phyloP scores from a whole-genome alignment of 2,329 filamentous ascomycete species.

The Intubia oerlemansii region DNA sequence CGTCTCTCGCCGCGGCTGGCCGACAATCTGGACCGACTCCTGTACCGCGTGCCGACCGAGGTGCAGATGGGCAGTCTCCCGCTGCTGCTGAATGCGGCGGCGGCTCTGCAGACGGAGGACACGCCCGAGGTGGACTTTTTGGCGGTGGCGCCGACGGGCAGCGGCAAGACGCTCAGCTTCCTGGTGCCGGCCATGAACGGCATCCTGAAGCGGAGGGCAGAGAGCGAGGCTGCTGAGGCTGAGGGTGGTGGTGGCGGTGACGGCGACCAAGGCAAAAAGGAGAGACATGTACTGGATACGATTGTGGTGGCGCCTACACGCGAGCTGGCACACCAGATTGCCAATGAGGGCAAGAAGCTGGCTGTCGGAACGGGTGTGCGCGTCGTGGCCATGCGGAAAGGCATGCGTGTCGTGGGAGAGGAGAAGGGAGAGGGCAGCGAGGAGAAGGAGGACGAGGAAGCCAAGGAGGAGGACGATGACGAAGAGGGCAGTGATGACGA shows the following conservation, averaged over 20 bases:
- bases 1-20: constrained; percentile 52
- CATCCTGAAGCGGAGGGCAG: constrained; percentile 36
- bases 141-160: constrained; percentile 82
- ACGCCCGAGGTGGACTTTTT: constrained; percentile 46
- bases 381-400: constrained; percentile 66
- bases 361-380: constrained; percentile 49
- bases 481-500: constrained; percentile 9
- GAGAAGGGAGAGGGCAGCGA: constrained; percentile 13
- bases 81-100: constrained; percentile 41
- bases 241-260: constrained; percentile 15
- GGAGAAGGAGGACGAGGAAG: constrained; percentile 7
- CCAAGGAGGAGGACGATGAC: constrained; percentile 17
- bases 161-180: constrained; percentile 89
- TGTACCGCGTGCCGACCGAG: constrained; percentile 75
- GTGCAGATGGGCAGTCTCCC: constrained; percentile 80
- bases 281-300: constrained; percentile 34
- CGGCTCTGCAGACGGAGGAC: constrained; percentile 21
- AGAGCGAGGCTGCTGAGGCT: constrained; percentile 20
- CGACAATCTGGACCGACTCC: constrained; percentile 65
- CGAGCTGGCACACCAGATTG: constrained; percentile 60
- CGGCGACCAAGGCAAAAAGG: constrained; percentile 11
- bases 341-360: constrained; percentile 71
- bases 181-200: constrained; percentile 69
- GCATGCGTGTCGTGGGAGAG: constrained; percentile 40
- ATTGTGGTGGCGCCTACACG: constrained; percentile 61